Conservation (phyloP, 139 green algal species). For the Chlamydomonas schloesseri region DNA sequence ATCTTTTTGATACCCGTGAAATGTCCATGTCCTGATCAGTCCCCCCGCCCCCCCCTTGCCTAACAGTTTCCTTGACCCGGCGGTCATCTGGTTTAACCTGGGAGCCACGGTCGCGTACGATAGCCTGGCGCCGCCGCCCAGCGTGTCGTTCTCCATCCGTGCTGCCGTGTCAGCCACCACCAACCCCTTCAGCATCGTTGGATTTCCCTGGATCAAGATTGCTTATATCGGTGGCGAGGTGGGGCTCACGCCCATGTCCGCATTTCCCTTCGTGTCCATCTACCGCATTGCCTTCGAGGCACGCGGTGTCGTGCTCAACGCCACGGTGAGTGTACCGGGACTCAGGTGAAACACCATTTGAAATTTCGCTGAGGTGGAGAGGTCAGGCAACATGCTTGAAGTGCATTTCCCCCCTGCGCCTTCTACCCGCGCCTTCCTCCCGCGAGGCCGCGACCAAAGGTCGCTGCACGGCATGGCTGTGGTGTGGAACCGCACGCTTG, state of each 20-base stretch:
- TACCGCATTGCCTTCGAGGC: background rate
- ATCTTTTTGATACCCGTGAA: no score
- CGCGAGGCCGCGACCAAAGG: no score
- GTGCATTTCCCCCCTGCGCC: no score
- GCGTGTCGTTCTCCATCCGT: background rate
- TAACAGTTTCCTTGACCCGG: background rate
- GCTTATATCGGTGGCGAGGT: background rate
- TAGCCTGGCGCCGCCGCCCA: background rate
- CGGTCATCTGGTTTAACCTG: background rate
- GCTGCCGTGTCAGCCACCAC: background rate
- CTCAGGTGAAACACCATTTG: no score
- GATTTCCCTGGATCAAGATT: background rate
- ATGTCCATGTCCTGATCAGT: no score
- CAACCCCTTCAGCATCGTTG: background rate
- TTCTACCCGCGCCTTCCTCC: no score
- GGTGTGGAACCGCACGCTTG: no score
- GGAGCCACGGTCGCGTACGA: background rate
- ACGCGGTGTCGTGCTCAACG: background rate
- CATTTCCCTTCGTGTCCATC: background rate
- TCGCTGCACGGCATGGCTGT: no score
- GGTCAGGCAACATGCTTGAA: no score
- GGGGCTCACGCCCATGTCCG: background rate
- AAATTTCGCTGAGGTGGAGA: no score
- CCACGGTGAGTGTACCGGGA: no score
- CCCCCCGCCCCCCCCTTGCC: no score